phyloP scores from a whole-genome alignment of 257 asterid species.

The Solanum virginianum region DNA sequence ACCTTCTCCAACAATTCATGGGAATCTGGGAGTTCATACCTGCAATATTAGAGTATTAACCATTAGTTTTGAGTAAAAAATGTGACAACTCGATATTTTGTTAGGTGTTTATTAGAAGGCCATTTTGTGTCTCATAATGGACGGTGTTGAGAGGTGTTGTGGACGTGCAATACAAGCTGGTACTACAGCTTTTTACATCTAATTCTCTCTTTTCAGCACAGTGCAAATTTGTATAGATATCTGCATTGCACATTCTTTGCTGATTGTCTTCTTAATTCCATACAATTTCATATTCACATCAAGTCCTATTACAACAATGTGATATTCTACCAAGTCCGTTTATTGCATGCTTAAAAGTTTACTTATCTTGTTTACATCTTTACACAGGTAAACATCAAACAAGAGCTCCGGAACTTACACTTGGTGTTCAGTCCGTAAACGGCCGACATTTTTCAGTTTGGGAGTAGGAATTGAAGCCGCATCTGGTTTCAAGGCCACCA shows the following conservation, averaged over 20 bases:
- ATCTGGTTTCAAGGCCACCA: conserved; percentile 66
- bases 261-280: not conserved
- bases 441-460: conserved; percentile 65
- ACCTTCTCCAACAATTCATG: conserved; percentile 73
- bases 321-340: not conserved
- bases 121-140: not conserved
- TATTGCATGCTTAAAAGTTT: not conserved
- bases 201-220: not conserved
- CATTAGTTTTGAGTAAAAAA: not conserved
- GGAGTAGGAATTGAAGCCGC: conserved; percentile 73
- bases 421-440: conserved; percentile 88
- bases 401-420: conserved; percentile 44
- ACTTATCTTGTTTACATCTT: not conserved
- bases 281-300: not conserved
- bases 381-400: not conserved
- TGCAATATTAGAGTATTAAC: conserved; percentile 25
- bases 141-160: not conserved
- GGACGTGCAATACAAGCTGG: not conserved
- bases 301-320: not conserved
- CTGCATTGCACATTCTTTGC: not conserved
- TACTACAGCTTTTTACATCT: not conserved
- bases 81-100: not conserved
- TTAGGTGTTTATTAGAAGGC: not conserved
- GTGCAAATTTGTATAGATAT: not conserved
- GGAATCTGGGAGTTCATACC: conserved; percentile 82